Evolutionary conservation across 371 early-diverging fungal species (phyloP).

Genomic region (Mortierella sp.): DNA sequence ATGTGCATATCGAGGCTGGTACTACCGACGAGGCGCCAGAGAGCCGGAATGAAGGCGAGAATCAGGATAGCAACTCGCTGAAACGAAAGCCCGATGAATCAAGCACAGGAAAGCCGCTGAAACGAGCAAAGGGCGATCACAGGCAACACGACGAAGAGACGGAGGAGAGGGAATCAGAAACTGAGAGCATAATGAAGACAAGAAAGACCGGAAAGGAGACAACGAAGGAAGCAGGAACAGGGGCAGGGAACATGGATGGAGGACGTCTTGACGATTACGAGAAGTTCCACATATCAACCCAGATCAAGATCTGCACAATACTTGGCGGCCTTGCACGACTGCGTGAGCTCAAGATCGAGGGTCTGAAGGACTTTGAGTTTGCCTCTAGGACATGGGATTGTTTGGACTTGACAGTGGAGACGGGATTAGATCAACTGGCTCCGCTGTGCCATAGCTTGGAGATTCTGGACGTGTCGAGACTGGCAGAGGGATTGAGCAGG

Average conservation of each 20-base stretch:
- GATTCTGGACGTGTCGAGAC: slow-evolving; percentile 12
- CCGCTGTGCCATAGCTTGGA: slow-evolving; percentile 21
- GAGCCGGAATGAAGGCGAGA: not conserved
- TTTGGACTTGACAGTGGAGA: slow-evolving; percentile 17
- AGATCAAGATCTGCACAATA: slow-evolving; percentile 17
- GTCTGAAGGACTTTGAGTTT: slow-evolving; percentile 1
- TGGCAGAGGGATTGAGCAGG: slow-evolving; percentile 19
- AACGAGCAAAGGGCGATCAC: not conserved
- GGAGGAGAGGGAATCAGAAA: not conserved
- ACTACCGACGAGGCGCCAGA: too few relatives aligned
- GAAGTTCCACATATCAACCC: not conserved
- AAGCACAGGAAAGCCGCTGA: too few relatives aligned
- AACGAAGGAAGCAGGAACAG: not conserved
- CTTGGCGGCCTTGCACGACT: slow-evolving; percentile 24
- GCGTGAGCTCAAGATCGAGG: slow-evolving; percentile 30
- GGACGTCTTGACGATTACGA: not conserved
- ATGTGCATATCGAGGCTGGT: too few relatives aligned
- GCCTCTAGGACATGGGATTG: slow-evolving; percentile 6
- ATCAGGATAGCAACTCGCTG: too few relatives aligned
- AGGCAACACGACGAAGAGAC: not conserved
- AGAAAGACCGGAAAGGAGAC: not conserved
- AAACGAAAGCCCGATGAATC: too few relatives aligned
- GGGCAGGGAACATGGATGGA: too few relatives aligned
- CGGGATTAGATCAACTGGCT: slow-evolving; percentile 20
- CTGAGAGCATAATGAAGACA: too few relatives aligned